Evolutionary conservation across 2,329 filamentous ascomycete genomes (phyloP).

Genomic region (Hansfordia pulvinata): DNA sequence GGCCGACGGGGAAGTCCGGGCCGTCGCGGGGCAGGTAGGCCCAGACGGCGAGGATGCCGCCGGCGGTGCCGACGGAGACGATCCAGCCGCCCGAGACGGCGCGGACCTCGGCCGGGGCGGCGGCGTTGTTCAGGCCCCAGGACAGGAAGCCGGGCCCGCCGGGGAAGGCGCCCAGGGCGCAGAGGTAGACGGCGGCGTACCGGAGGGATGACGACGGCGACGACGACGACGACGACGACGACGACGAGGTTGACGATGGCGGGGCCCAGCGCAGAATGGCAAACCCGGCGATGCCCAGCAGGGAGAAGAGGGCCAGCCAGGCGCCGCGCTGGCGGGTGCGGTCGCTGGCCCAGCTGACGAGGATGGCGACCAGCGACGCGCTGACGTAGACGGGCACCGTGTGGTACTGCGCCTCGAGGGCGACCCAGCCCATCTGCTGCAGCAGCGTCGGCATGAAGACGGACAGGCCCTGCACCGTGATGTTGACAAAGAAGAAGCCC

Average conservation of each 20-base stretch:
- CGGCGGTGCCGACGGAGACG: slow-evolving; percentile 38
- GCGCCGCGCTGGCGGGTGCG: slow-evolving; percentile 26
- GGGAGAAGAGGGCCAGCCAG: slow-evolving; percentile 23
- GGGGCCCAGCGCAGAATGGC: slow-evolving; percentile 31
- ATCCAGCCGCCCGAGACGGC: slow-evolving; percentile 42
- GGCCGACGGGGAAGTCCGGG: slow-evolving; percentile 32
- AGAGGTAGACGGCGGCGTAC: slow-evolving; percentile 39
- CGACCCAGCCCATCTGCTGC: slow-evolving; percentile 24
- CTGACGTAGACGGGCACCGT: slow-evolving; percentile 29
- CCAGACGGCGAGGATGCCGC: slow-evolving; percentile 42
- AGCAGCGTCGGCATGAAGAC: slow-evolving; percentile 36
- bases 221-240: slow-evolving; percentile 41
- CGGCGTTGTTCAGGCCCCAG: slow-evolving; percentile 46
- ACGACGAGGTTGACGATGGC: slow-evolving; percentile 41
- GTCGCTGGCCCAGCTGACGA: slow-evolving; percentile 24
- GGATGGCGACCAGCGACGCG: slow-evolving; percentile 24
- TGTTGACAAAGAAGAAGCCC: slow-evolving; percentile 46
- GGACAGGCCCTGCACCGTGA: slow-evolving; percentile 40
- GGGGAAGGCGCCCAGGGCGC: slow-evolving; percentile 41
- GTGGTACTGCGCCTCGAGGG: slow-evolving; percentile 25
- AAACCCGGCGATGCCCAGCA: slow-evolving; percentile 34
- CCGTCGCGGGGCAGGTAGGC: slow-evolving; percentile 33
- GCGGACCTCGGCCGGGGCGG: slow-evolving; percentile 39
- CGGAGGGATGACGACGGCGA: slow-evolving; percentile 35
- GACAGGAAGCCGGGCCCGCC: slow-evolving; percentile 43